phyloP scores from a whole-genome alignment of 495 filamentous ascomycete genomes.

The Mytilinidion resinicola region DNA sequence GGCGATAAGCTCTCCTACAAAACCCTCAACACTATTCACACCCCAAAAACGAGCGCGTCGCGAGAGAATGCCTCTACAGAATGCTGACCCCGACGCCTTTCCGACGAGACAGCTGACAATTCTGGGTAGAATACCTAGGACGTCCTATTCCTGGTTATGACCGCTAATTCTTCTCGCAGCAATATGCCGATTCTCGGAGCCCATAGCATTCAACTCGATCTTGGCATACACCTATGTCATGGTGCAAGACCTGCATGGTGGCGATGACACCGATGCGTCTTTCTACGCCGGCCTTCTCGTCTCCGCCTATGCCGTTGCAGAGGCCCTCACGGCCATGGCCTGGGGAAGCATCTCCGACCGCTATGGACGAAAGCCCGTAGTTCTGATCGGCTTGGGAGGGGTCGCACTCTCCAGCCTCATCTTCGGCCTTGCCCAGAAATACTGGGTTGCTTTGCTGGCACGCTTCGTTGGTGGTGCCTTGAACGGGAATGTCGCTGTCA shows the following conservation, averaged over 20 bases:
- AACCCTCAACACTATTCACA: no score
- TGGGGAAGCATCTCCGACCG: conserved; percentile 22
- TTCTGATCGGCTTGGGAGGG: conserved; percentile 20
- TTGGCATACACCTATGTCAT: conserved; percentile 26
- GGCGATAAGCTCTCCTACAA: no score
- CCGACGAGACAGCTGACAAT: no score
- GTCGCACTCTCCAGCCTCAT: conserved; percentile 21
- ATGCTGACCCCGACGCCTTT: no score
- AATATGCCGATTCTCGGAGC: conserved; percentile 29
- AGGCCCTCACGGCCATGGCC: conserved; percentile 13
- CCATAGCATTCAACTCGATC: conserved; percentile 30
- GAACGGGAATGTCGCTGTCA: conserved; percentile 29
- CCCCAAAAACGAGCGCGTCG: no score
- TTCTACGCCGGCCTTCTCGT: conserved; percentile 27
- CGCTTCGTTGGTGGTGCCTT: conserved; percentile 23
- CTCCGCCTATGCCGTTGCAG: conserved; percentile 27
- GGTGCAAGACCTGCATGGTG: conserved; percentile 20
- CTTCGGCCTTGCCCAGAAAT: conserved; percentile 24
- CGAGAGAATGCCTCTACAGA: no score
- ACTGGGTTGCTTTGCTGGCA: conserved; percentile 23
- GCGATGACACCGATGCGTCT: conserved; percentile 14
- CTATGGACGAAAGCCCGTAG: conserved; percentile 24
- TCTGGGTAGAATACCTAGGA: no score
- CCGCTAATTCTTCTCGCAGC: conserved; percentile 3
- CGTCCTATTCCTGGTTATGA: no score